Evolutionary conservation across 345 rosid genomes (phyloP).

Genomic region (Eucalyptus shirleyi): DNA sequence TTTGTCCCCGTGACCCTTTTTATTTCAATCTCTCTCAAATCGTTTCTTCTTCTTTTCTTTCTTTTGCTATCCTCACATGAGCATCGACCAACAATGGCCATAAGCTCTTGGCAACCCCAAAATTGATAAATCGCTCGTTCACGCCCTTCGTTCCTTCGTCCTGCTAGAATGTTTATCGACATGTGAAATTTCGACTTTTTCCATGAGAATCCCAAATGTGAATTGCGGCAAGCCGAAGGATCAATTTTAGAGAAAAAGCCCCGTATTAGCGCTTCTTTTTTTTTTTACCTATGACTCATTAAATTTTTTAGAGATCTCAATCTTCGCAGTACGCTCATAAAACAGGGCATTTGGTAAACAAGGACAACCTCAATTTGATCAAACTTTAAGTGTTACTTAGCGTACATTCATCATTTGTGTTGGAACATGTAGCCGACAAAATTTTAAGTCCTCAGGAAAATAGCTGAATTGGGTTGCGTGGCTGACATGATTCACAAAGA

Average conservation of each 20-base stretch:
- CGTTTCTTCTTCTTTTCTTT: neutral
- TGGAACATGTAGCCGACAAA: neutral
- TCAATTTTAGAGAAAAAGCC: neutral
- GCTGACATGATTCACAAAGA: too few relatives aligned
- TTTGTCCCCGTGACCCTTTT: neutral
- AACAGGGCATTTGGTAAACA: neutral
- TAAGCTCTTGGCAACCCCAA: neutral
- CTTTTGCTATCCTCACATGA: neutral
- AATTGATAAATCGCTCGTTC: neutral
- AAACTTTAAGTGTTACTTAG: neutral
- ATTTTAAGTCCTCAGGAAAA: neutral
- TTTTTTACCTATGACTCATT: neutral
- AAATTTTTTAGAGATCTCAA: neutral
- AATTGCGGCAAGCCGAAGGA: neutral
- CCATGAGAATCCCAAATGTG: neutral
- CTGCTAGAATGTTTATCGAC: neutral
- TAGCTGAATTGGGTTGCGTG: too few relatives aligned
- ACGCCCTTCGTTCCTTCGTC: neutral
- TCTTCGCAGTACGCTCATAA: accelerated
- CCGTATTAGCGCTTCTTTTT: neutral
- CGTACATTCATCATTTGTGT: neutral
- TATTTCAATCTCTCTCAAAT: neutral
- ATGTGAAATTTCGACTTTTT: neutral
- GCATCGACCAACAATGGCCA: neutral
- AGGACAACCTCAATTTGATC: neutral